A percentile compares a stretch with the other conserved stretches of the same genome.
Conservation (phyloP, 2,329 filamentous ascomycete genomes). For the Xylaria arbuscula region DNA sequence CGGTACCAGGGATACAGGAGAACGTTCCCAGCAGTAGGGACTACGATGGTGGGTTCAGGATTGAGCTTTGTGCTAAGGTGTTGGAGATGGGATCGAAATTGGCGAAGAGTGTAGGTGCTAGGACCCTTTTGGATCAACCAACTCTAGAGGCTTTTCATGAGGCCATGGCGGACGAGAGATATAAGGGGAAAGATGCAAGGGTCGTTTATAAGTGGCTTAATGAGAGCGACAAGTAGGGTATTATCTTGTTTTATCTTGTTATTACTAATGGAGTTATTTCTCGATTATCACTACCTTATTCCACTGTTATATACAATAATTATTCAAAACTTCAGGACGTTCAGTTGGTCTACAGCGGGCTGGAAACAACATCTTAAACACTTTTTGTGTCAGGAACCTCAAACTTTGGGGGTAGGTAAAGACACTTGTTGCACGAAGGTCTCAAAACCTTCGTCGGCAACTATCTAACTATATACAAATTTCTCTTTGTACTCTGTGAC, state of each 20-base stretch:
- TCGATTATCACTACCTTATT: neutral
- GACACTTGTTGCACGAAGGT: no score
- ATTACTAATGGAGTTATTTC: no score
- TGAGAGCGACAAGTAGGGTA: conserved; percentile 36
- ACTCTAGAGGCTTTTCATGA: conserved; percentile 46
- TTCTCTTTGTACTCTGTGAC: no score
- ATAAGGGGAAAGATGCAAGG: conserved; percentile 49
- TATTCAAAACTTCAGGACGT: no score
- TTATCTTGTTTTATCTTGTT: neutral
- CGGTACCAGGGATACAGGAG: conserved; percentile 48
- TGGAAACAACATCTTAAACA: no score
- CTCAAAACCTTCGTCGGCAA: no score
- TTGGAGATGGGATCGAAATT: conserved; percentile 47
- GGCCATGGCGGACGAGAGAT: conserved; percentile 47
- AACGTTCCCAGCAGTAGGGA: conserved; percentile 47
- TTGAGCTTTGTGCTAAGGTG: conserved; percentile 50
- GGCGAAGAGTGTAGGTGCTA: conserved; percentile 47
- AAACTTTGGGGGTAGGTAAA: no score
- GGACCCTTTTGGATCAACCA: conserved; percentile 46
- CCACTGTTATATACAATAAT: neutral
- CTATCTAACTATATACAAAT: no score
- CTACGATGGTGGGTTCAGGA: conserved; percentile 50
- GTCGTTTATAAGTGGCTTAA: conserved; percentile 51
- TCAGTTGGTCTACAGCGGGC: no score
- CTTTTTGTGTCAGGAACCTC: no score